Evolutionary conservation across 495 filamentous ascomycete species (phyloP).

Genomic region (Penicillium salamii): DNA sequence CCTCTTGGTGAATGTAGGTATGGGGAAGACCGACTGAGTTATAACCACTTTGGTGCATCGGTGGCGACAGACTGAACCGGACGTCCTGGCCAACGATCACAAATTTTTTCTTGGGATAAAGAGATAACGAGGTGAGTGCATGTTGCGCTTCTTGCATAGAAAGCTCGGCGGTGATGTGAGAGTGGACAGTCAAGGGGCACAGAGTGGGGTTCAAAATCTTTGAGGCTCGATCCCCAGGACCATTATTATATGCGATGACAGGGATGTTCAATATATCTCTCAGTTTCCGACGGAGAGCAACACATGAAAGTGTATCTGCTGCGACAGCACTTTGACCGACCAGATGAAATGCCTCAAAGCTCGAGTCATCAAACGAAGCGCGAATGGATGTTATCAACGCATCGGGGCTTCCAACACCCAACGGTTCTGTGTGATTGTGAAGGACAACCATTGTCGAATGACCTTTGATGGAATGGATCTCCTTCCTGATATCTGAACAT

Average conservation of each 20-base stretch:
- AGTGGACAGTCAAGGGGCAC: constrained; percentile 47
- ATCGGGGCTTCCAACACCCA: background rate
- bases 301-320: constrained; percentile 11
- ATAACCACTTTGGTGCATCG: constrained; percentile 65
- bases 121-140: constrained; percentile 44
- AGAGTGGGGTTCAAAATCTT: constrained; percentile 58
- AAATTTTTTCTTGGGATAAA: constrained; percentile 35
- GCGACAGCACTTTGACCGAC: constrained; percentile 10
- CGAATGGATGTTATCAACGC: background rate
- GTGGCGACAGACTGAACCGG: constrained; percentile 24
- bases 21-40: constrained; percentile 64
- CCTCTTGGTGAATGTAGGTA: constrained; percentile 51
- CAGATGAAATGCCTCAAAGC: constrained; percentile 15
- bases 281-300: constrained; percentile 5
- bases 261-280: constrained; percentile 8
- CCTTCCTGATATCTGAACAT: background rate
- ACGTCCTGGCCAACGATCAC: constrained; percentile 26
- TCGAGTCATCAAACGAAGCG: background rate
- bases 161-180: background rate
- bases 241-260: constrained; percentile 29
- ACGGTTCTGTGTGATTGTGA: background rate
- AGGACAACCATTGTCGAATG: constrained; percentile 8
- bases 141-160: constrained; percentile 18
- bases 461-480: constrained; percentile 7
- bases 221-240: constrained; percentile 53